Conservation (phyloP, 441 rosid species). For the Mallotus japonicus region DNA sequence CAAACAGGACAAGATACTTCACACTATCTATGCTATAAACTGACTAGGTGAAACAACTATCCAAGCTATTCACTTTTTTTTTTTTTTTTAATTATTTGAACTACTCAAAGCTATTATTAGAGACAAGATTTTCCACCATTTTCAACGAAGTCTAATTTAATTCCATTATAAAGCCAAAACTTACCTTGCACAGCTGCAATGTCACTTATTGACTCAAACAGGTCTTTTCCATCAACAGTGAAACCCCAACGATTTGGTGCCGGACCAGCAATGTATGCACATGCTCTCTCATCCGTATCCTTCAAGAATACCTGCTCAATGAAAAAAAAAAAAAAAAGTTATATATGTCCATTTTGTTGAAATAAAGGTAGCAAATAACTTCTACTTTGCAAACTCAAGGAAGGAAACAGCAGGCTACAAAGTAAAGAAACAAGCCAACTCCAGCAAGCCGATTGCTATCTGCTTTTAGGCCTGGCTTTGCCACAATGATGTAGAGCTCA, state of each 20-base stretch:
- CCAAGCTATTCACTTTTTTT: no score
- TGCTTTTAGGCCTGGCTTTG: not conserved
- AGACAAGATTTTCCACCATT: not conserved
- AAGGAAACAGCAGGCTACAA: constrained; percentile 15
- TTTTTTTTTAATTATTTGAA: no score
- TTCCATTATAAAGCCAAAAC: constrained; percentile 17
- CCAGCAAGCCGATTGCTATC: not conserved
- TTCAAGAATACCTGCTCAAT: constrained; percentile 81
- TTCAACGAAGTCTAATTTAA: not conserved
- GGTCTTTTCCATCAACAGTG: constrained; percentile 79
- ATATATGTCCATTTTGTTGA: constrained; percentile 1
- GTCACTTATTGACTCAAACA: constrained; percentile 61
- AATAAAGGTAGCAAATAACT: constrained; percentile 4
- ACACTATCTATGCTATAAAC: not conserved
- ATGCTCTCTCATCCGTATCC: constrained; percentile 99
- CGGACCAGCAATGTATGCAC: constrained; percentile 99
- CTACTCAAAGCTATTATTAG: not conserved
- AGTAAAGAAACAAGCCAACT: constrained; percentile 6
- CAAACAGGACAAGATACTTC: not conserved
- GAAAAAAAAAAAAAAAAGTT: constrained; percentile 21
- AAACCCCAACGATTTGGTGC: constrained; percentile 99
- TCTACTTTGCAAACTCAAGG: constrained; percentile 6
- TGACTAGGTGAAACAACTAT: no score
- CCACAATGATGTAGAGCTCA: not conserved
- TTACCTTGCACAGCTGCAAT: constrained; percentile 55